These are phyloP conservation scores for Colletotrichum neosansevieriae DNA, from an alignment of 2,329 filamentous ascomycete species.

Conservation along the genomic window DNA sequence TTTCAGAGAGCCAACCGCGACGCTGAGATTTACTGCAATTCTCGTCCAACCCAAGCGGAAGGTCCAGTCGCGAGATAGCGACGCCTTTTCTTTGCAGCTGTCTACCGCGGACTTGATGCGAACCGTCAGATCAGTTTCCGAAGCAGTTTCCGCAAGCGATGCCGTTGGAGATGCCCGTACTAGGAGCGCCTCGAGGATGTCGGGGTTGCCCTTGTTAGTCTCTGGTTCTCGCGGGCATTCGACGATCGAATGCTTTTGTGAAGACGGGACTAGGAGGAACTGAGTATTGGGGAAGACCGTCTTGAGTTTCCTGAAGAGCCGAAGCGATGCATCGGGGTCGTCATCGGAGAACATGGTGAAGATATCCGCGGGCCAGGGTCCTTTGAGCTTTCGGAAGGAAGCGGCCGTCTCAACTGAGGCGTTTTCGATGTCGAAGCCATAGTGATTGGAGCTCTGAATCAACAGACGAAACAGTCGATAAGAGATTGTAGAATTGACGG, in stretches of 20 bases:
- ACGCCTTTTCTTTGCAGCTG: conserved; percentile 43
- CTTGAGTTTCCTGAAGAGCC: conserved; percentile 2
- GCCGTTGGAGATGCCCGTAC: background rate
- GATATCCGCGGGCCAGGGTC: conserved; percentile 18
- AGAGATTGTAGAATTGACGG: conserved; percentile 7
- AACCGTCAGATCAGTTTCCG: background rate
- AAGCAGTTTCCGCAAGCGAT: background rate
- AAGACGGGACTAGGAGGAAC: background rate
- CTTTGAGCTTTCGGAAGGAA: conserved; percentile 18
- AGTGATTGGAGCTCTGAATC: conserved; percentile 39
- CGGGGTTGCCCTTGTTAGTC: background rate
- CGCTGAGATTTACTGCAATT: conserved; percentile 45
- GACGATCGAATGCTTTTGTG: background rate
- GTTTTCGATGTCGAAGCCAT: conserved; percentile 44
- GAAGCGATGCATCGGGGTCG: conserved; percentile 1
- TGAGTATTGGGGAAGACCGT: background rate
- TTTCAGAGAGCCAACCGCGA: conserved; percentile 44
- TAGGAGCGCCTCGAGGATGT: conserved; percentile 2
- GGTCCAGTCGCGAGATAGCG: conserved; percentile 42
- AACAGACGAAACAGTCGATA: conserved; percentile 45
- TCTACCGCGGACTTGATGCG: conserved; percentile 12
- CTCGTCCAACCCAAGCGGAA: conserved; percentile 45
- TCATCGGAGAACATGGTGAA: conserved; percentile 5
- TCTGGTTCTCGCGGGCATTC: background rate
- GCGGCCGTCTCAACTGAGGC: conserved; percentile 8